These are phyloP conservation scores for Hanseniaspora meyeri DNA, from an alignment of 805 yeast genomes.

Conservation along the genomic window DNA sequence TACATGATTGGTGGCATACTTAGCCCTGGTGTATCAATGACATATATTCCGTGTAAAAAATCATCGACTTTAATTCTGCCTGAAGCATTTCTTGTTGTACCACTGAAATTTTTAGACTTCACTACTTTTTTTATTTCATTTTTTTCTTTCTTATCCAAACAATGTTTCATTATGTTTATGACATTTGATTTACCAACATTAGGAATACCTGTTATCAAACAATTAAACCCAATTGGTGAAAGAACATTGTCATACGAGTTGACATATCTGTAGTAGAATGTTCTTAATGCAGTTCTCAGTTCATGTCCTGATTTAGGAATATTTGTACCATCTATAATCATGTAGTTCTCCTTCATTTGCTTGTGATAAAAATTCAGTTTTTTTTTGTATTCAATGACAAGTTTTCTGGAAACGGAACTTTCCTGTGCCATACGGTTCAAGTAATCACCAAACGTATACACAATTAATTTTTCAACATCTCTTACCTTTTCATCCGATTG, in stretches of 20 bases:
- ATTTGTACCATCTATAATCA: slow-evolving; percentile 48
- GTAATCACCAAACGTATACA: slow-evolving; percentile 12
- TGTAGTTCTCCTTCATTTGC: slow-evolving; percentile 29
- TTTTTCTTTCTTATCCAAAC: slow-evolving; percentile 18
- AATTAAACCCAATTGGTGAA: slow-evolving; percentile 72
- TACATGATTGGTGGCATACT: slow-evolving; percentile 42
- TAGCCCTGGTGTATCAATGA: slow-evolving; percentile 91
- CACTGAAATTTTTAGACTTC: slow-evolving; percentile 74
- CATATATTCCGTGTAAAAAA: slow-evolving; percentile 46
- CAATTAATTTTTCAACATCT: slow-evolving; percentile 4
- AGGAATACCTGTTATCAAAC: slow-evolving; percentile 86
- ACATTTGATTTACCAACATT: slow-evolving; percentile 93
- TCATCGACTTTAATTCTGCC: slow-evolving; percentile 54
- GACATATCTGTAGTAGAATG: slow-evolving; percentile 26
- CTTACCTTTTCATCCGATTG: not conserved
- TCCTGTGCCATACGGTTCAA: not conserved
- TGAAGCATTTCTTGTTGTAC: slow-evolving; percentile 71
- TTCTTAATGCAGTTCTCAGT: slow-evolving; percentile 39
- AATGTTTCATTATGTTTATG: slow-evolving; percentile 55
- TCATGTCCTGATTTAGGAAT: slow-evolving; percentile 34
- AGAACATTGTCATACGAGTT: slow-evolving; percentile 34
- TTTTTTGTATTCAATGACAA: slow-evolving; percentile 1
- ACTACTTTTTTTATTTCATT: slow-evolving; percentile 48
- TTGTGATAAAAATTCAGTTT: slow-evolving; percentile 17
- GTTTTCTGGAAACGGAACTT: not conserved